phyloP scores from a whole-genome alignment of 495 filamentous ascomycete species.

The Xylaria intraflava region DNA sequence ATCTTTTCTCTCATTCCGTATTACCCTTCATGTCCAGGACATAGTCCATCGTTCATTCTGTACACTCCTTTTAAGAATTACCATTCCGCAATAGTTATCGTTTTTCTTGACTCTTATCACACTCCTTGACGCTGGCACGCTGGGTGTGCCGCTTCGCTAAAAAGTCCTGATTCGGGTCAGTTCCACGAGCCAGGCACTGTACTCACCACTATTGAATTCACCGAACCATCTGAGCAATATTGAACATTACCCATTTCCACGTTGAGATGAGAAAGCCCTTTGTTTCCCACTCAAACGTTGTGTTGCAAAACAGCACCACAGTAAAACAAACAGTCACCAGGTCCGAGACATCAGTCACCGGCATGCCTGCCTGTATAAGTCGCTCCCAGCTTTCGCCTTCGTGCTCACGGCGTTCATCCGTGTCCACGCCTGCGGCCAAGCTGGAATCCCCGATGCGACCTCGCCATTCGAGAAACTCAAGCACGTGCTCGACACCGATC shows the following conservation, averaged over 20 bases:
- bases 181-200: background rate
- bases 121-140: background rate
- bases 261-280: background rate
- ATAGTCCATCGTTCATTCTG: background rate
- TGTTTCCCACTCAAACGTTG: background rate
- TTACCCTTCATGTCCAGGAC: background rate
- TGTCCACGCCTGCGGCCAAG: constrained; percentile 44
- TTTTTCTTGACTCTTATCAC: too few relatives aligned
- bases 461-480: background rate
- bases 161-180: background rate
- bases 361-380: constrained; percentile 8
- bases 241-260: background rate
- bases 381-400: constrained; percentile 2
- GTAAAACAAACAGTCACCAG: background rate
- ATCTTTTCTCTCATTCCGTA: background rate
- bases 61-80: background rate
- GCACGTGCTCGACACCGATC: background rate
- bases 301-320: background rate
- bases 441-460: background rate
- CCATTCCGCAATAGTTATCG: too few relatives aligned
- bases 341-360: background rate
- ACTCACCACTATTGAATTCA: background rate
- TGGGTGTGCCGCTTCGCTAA: constrained; percentile 3
- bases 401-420: constrained; percentile 10
- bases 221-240: background rate